Evolutionary conservation across 495 filamentous ascomycete species (phyloP), one percentile per base, ranked within the genome.

Genomic region (Lichina pygmaea): DNA sequence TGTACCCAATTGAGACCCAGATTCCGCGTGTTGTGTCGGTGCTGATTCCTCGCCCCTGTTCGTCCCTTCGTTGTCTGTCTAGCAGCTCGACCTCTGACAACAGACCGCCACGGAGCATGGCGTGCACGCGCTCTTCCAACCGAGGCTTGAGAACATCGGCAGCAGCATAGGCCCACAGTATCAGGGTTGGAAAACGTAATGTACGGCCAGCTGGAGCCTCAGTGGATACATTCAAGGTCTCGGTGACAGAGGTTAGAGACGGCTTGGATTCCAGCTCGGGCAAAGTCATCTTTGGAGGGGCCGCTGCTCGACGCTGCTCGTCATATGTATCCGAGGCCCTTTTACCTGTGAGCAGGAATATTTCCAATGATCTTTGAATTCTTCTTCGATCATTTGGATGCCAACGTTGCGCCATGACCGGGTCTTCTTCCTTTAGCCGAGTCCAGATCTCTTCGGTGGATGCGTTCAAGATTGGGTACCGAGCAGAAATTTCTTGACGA

Each of bases 1-100:
- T 92, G 57, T 82, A 93, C 0, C 91, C 91, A 51, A 99, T 95
- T 9, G 85, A 86, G 44, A 89, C 75, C 83, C 85, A 95, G 11
- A 95, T 89, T 3, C 91, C 91, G 32, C 74, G 70, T 0, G 70
- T 77, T 43, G 67, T 62, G 51, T 95, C 81, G 16, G 89, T 60
- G 6, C 51, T 49, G 1, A 64, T 56, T 0, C 74, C 77, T 8
- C 64, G 52, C 0, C 60, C 53, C 12, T 66, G 51, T 39, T 67
- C 61, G 12, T 60, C 43, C 11, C 61, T 57, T 3, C 75, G 55
- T 45, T 67, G 72, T 4, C 67, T 57, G 34, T 70, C 71, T 50
- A 92, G 68, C 1, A 55, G 61, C 42, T 67, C 57, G 0, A 81
- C 77, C 61, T 95, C 75, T 2, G 62, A 51, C 34, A 81, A 60